phyloP scores from a whole-genome alignment of 495 filamentous ascomycete genomes.

The Aspergillus ellipticus region DNA sequence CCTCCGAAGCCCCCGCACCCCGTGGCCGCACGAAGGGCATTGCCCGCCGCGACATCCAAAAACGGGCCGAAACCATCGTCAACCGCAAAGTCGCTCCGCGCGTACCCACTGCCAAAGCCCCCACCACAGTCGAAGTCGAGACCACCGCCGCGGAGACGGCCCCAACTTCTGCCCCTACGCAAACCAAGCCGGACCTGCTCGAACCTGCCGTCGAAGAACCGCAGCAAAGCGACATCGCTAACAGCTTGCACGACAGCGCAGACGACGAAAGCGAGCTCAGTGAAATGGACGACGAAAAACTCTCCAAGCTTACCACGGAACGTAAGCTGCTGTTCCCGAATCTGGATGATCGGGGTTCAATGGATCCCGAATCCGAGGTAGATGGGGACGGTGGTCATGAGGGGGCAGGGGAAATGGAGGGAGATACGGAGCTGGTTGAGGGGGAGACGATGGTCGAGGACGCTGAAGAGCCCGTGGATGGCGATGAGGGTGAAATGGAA shows the following conservation, averaged over 20 bases:
- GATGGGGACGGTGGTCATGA: conserved; percentile 27
- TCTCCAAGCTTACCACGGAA: conserved; percentile 38
- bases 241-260: conserved; percentile 68
- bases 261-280: conserved; percentile 81
- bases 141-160: conserved; percentile 7
- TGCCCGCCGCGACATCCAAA: conserved; percentile 59
- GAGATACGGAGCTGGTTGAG: conserved; percentile 18
- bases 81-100: conserved; percentile 40
- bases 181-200: not conserved
- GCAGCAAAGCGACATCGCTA: conserved; percentile 44
- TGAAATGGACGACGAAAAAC: conserved; percentile 55
- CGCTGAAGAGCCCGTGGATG: conserved; percentile 9
- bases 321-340: conserved; percentile 36
- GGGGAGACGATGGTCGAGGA: conserved; percentile 2
- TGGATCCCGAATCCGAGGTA: conserved; percentile 25
- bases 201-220: conserved; percentile 15
- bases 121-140: conserved; percentile 24
- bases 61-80: conserved; percentile 57
- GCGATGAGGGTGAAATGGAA: conserved; percentile 9
- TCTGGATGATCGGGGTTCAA: conserved; percentile 22
- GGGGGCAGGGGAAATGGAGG: conserved; percentile 21
- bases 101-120: conserved; percentile 23
- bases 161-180: conserved; percentile 12
- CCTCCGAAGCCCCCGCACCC: conserved; percentile 41
- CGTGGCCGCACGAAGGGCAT: conserved; percentile 57